A percentile compares a stretch with the other conserved stretches of the same genome.
These are phyloP conservation scores for Irpex sp. DNA, from an alignment of 1,284 basidiomycete species.

Conservation along the genomic window DNA sequence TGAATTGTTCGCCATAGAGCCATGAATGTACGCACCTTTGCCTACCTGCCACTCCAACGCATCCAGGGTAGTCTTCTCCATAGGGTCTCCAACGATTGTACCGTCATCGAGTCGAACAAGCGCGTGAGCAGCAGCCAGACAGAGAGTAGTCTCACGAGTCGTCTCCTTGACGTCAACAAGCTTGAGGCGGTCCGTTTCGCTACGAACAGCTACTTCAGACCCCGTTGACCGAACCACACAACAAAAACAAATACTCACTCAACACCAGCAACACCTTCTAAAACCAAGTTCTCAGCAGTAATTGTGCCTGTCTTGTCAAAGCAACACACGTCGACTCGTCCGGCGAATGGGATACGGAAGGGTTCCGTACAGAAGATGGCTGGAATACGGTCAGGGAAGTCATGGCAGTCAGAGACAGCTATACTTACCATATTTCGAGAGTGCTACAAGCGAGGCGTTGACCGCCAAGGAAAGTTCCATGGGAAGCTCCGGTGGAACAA, in stretches of 20 bases:
- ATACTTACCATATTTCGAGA: slow-evolving; percentile 81
- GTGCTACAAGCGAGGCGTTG: slow-evolving; percentile 88
- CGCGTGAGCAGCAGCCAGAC: slow-evolving; percentile 93
- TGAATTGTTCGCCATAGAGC: neutral
- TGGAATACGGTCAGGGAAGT: slow-evolving; percentile 26
- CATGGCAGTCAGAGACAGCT: neutral
- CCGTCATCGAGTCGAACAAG: slow-evolving; percentile 93
- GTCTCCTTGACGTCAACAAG: slow-evolving; percentile 81
- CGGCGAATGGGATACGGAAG: slow-evolving; percentile 92
- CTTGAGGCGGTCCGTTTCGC: slow-evolving; percentile 54
- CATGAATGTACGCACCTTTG: slow-evolving; percentile 49
- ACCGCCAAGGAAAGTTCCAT: slow-evolving; percentile 96
- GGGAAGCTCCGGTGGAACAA: slow-evolving; percentile 92
- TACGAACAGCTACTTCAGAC: slow-evolving; percentile 23
- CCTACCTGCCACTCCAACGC: slow-evolving; percentile 88
- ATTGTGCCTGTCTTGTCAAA: slow-evolving; percentile 99
- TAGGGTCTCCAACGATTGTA: slow-evolving; percentile 93
- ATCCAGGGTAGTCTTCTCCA: slow-evolving; percentile 97
- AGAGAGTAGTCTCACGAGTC: slow-evolving; percentile 76
- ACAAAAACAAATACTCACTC: slow-evolving; percentile 50
- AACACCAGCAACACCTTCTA: slow-evolving; percentile 88
- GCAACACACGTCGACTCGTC: slow-evolving; percentile 93
- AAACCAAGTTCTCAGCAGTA: slow-evolving; percentile 90
- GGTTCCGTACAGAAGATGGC: slow-evolving; percentile 98
- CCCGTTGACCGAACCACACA: neutral